These are phyloP conservation scores for Physocladia obscura DNA, from an alignment of 192 early-diverging fungal genomes.

Conservation along the genomic window DNA sequence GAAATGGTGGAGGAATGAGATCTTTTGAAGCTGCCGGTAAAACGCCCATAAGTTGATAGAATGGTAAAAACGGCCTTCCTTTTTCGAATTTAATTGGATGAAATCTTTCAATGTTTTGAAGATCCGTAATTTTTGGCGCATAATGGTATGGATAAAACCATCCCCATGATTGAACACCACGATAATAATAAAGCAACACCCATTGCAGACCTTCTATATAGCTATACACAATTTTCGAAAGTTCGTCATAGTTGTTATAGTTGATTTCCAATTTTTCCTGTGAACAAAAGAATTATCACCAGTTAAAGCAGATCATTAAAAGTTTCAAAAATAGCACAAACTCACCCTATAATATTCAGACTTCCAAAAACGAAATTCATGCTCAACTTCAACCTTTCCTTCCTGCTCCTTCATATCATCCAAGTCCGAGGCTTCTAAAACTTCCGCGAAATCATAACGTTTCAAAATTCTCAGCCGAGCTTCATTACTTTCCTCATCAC, in stretches of 20 bases:
- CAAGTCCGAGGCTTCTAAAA: slow-evolving; percentile 62
- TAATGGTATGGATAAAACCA: slow-evolving; percentile 99
- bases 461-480: slow-evolving; percentile 43
- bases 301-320: too few species aligned
- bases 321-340: background rate
- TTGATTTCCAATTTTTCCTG: slow-evolving; percentile 47
- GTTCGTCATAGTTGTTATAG: slow-evolving; percentile 49
- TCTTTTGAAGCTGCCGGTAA: slow-evolving; percentile 75
- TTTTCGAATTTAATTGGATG: slow-evolving; percentile 74
- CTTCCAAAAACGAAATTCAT: slow-evolving; percentile 61
- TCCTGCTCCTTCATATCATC: slow-evolving; percentile 29
- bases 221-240: slow-evolving; percentile 38
- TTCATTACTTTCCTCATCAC: slow-evolving; percentile 61
- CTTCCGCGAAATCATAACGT: slow-evolving; percentile 52
- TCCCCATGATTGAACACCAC: slow-evolving; percentile 90
- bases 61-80: slow-evolving; percentile 81
- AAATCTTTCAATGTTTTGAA: slow-evolving; percentile 71
- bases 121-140: slow-evolving; percentile 76
- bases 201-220: slow-evolving; percentile 96
- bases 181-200: slow-evolving; percentile 95
- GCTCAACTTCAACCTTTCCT: slow-evolving; percentile 38
- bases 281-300: background rate
- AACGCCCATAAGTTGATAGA: slow-evolving; percentile 97
- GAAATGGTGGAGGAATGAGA: slow-evolving; percentile 51
- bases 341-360: slow-evolving; percentile 45